Percentiles rank a stretch among this genome's conserved stretches.
Evolutionary conservation across 768 basidiomycete genomes (phyloP).

Genomic region (Psilocybe subaeruginosa): DNA sequence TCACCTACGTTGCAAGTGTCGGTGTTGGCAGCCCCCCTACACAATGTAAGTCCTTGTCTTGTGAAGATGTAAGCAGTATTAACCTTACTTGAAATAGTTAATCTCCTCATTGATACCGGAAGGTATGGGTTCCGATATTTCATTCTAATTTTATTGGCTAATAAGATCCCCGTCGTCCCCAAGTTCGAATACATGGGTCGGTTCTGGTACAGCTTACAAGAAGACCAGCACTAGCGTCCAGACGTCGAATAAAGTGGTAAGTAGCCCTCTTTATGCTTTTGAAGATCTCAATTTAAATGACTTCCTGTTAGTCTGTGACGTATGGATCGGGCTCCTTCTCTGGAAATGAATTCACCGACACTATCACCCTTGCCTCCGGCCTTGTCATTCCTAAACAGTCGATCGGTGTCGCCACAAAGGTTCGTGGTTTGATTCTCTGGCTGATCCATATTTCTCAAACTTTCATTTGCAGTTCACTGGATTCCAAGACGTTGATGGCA

Average conservation of each 20-base stretch:
- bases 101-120: slow-evolving; percentile 64
- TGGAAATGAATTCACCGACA: slow-evolving; percentile 54
- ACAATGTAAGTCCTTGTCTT: slow-evolving; percentile 38
- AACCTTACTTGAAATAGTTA: slow-evolving; percentile 36
- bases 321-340: slow-evolving; percentile 68
- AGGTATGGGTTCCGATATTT: slow-evolving; percentile 30
- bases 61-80: neutral
- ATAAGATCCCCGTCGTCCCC: slow-evolving; percentile 22
- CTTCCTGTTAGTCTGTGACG: slow-evolving; percentile 41
- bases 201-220: slow-evolving; percentile 48
- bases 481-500: slow-evolving; percentile 59
- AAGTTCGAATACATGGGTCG: slow-evolving; percentile 78
- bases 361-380: slow-evolving; percentile 51
- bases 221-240: slow-evolving; percentile 50
- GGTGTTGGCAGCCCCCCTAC: slow-evolving; percentile 60
- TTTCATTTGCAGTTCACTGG: slow-evolving; percentile 35
- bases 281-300: neutral
- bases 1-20: slow-evolving; percentile 48
- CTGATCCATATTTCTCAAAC: neutral
- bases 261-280: slow-evolving; percentile 17
- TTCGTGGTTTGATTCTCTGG: slow-evolving; percentile 9
- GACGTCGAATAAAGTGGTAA: slow-evolving; percentile 52
- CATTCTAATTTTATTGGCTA: neutral
- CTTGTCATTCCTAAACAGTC: slow-evolving; percentile 59
- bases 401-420: slow-evolving; percentile 59